These are phyloP conservation scores for Pyrenopolyporus hunteri DNA, from an alignment of 495 filamentous ascomycete species.

Conservation along the genomic window DNA sequence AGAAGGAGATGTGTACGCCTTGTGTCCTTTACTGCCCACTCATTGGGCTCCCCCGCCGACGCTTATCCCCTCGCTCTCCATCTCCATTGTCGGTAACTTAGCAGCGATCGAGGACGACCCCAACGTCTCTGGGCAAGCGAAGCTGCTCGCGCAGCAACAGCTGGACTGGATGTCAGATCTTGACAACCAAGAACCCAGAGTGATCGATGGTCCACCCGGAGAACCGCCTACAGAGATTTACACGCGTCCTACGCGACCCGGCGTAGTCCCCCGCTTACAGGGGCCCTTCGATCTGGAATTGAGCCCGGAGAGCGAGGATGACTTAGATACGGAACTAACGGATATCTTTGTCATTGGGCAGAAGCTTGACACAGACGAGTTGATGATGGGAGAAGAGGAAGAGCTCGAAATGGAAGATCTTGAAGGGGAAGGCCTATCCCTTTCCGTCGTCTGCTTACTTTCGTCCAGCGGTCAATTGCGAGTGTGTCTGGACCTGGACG, in stretches of 20 bases:
- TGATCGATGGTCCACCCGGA: slow-evolving; percentile 49
- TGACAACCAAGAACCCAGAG: slow-evolving; percentile 73
- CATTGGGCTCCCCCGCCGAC: slow-evolving; percentile 81
- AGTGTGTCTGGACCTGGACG: slow-evolving; percentile 79
- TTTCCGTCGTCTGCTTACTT: slow-evolving; percentile 74
- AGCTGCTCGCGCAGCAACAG: slow-evolving; percentile 70
- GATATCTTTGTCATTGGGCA: slow-evolving; percentile 62
- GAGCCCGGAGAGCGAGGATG: slow-evolving; percentile 67
- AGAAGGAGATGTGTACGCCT: slow-evolving; percentile 84
- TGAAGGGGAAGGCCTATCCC: slow-evolving; percentile 70
- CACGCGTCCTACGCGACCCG: slow-evolving; percentile 70
- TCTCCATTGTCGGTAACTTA: slow-evolving; percentile 71
- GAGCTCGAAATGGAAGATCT: slow-evolving; percentile 59
- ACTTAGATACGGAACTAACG: slow-evolving; percentile 66
- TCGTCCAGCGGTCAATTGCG: slow-evolving; percentile 75
- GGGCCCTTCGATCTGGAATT: slow-evolving; percentile 79
- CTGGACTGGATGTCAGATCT: slow-evolving; percentile 83
- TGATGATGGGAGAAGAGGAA: slow-evolving; percentile 68
- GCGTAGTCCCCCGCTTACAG: slow-evolving; percentile 78
- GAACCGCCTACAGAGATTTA: slow-evolving; percentile 64
- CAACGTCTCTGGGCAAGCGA: slow-evolving; percentile 58
- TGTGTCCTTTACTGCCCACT: slow-evolving; percentile 84
- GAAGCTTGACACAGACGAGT: slow-evolving; percentile 59
- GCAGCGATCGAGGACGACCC: slow-evolving; percentile 65
- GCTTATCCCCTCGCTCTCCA: slow-evolving; percentile 75